These are phyloP conservation scores for Solanum arcanum DNA, from an alignment of 257 asterid species.

Conservation along the genomic window DNA sequence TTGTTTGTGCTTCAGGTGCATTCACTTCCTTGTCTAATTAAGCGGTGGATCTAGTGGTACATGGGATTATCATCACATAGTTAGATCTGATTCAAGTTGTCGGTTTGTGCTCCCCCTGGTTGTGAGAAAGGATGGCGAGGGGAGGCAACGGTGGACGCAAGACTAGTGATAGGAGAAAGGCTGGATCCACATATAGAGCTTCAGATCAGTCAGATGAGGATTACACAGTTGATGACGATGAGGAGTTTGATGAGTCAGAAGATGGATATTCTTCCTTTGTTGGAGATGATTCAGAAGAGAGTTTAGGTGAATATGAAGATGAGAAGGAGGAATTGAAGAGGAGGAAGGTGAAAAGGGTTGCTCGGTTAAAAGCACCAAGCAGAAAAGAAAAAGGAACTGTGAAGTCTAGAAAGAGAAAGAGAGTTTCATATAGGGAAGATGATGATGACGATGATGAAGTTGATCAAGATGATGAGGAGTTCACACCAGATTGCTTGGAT, in stretches of 20 bases:
- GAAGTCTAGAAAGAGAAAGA: conserved; percentile 17
- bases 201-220: conserved; percentile 21
- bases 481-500: background rate
- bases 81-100: conserved; percentile 5
- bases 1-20: background rate
- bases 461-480: conserved; percentile 3
- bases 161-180: background rate
- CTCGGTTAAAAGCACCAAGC: conserved; percentile 20
- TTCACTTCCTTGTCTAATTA: background rate
- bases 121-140: conserved; percentile 29
- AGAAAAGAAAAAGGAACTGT: conserved; percentile 25
- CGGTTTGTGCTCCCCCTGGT: conserved; percentile 1
- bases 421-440: conserved; percentile 20
- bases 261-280: conserved; percentile 66
- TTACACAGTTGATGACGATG: conserved; percentile 52
- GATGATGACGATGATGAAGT: conserved; percentile 11
- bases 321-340: conserved; percentile 16
- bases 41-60: background rate
- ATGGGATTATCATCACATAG: background rate
- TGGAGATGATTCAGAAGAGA: conserved; percentile 62
- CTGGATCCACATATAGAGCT: background rate
- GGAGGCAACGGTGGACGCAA: background rate
- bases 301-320: conserved; percentile 33
- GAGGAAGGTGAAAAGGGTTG: conserved; percentile 34
- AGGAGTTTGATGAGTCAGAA: conserved; percentile 45